Evolutionary conservation across 768 basidiomycete genomes (phyloP), one percentile per base, ranked within the genome.

Genomic region (Amanita jacksonii): DNA sequence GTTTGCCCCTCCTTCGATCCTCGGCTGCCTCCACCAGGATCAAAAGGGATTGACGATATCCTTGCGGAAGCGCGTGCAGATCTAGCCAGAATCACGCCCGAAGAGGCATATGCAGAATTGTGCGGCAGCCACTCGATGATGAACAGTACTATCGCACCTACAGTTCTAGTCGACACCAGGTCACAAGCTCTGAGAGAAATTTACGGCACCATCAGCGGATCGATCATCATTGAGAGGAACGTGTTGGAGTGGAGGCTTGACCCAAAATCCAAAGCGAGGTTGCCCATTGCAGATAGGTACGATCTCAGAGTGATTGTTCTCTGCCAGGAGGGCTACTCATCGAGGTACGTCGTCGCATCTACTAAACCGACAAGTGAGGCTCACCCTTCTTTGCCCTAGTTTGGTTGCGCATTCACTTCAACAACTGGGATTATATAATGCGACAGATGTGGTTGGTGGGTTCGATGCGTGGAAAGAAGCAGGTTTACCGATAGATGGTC

Each of bases 181-280:
- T 74, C 84, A 0, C 72, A 67, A 30, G 69, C 67, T 4, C 75
- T 84, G 57, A 72, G 86, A 12, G 66, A 67, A 5, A 57, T 55
- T 36, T 62, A 73, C 23, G 86, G 86, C 0, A 68, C 62, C 0
- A 80, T 88, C 43, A 67, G 67, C 5, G 83, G 85, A 0, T 72
- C 84, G n/a, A 62, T 87, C 44, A 62, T 83, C 43, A 73, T 88
- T 46, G 85, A 87, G 53, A 71, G 85, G 18, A 87, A 84, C 54
- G 73, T 78, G 5, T 68, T 89, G 42, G 86, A 89, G 57, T 86
- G 84, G 83, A 72, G 76, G 18, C 79, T 89, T 51, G 85, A 89
- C 59, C 86, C 85, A 3, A 68, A 81, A 44, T 69, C 64, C 50
- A 64, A 71, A 5, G 66, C 72, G 9, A 67, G 79, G 25, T 61